Evolutionary conservation across 1,139 yeast genomes (phyloP), one percentile per base, ranked within the genome.

Genomic region (Blastobotrys buckinghamii): DNA sequence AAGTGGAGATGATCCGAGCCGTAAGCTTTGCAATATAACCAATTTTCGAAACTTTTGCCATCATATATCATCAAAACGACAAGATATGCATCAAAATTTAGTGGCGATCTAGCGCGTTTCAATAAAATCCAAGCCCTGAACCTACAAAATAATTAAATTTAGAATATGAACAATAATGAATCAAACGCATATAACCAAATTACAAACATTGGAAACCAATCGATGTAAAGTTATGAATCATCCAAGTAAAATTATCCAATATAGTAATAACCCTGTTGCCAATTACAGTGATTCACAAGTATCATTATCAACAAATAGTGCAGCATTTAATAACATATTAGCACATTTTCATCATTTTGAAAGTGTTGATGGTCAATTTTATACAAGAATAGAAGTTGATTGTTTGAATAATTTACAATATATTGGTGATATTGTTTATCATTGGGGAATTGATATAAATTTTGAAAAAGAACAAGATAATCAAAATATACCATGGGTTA

Each of bases 151-250:
- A n/a, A n/a, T n/a, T n/a, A n/a, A n/a, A n/a, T n/a, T n/a, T n/a
- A n/a, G n/a, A n/a, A n/a, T n/a, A n/a, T n/a, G 22, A 40, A 27
- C 5, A 29, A 7, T 2, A 4, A 42, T 39, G 39, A 39, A 32
- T 30, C 10, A 12, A 16, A 26, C 32, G 10, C 40, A 42, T 20
- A 24, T 34, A 42, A 13, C 20, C 2, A 34, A 24, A 22, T 26
- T 42, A 6, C 12, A 26, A 26, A 19, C 24, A 17, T 19, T 20
- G 10, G 47, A 50, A 16, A 43, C 48, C 9, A 32, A 45, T 39
- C 52, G 48, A 29, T 53, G 55, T 47, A 41, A 47, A 30, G 45
- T 47, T 2, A 43, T 55, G 42, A 49, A 53, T 49, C 55, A 52
- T 30, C 60, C 60, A 2, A 52, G 55, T 10, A 51, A 48, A 3